phyloP scores from a whole-genome alignment of 371 early-diverging fungal genomes.

The Mucor piriformis region DNA sequence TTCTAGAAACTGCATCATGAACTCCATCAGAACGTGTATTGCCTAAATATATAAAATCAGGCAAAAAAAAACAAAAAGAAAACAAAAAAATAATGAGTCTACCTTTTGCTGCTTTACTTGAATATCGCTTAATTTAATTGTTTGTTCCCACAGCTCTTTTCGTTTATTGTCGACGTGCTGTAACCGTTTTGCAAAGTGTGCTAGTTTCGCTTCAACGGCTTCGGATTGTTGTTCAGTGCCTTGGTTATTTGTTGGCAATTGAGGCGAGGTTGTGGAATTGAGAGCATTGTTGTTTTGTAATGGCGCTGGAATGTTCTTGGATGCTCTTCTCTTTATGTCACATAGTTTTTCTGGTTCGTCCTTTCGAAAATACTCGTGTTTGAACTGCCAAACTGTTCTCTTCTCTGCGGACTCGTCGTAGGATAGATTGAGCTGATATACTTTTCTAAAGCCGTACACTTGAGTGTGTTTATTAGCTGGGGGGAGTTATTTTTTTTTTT shows the following conservation, averaged over 20 bases:
- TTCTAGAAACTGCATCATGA: background rate
- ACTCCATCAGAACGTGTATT: background rate
- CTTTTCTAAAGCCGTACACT: constrained; percentile 22
- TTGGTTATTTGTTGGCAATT: background rate
- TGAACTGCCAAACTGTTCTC: constrained; percentile 68
- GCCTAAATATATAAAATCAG: background rate
- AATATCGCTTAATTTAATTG: background rate
- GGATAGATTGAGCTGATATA: constrained; percentile 11
- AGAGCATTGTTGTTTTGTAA: background rate
- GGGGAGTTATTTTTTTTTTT: no score
- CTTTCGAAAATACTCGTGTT: constrained; percentile 70
- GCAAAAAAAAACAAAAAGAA: background rate
- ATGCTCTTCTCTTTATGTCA: constrained; percentile 58
- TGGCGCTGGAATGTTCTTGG: constrained; percentile 1
- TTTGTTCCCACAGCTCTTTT: constrained; percentile 1
- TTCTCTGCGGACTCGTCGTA: constrained; percentile 11
- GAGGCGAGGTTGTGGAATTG: background rate
- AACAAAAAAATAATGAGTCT: no score
- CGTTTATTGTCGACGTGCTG: background rate
- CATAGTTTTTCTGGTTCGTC: constrained; percentile 65
- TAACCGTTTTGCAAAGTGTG: background rate
- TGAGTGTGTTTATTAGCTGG: no score
- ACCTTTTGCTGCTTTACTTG: constrained; percentile 6
- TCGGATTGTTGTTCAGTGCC: background rate
- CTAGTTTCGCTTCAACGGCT: background rate